phyloP scores from a whole-genome alignment of 1,139 yeast species.

The Saccharomyces hybrid region DNA sequence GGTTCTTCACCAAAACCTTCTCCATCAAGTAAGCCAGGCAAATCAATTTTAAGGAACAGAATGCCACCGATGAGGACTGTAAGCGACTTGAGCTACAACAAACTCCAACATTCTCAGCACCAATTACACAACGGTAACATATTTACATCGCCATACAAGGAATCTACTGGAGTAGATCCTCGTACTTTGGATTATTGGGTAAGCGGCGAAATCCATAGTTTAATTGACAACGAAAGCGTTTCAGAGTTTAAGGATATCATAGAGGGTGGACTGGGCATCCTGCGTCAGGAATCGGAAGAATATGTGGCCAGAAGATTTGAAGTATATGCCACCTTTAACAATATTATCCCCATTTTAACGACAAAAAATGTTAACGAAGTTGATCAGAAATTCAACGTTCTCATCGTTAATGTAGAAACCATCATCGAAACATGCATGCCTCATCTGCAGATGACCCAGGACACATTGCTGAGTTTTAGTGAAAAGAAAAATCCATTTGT shows the following conservation, averaged over 20 bases:
- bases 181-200: constrained; percentile 22
- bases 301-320: constrained; percentile 41
- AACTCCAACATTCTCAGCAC: background rate
- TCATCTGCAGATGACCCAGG: constrained; percentile 16
- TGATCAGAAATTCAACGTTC: constrained; percentile 37
- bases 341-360: constrained; percentile 18
- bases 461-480: constrained; percentile 9
- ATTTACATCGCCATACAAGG: constrained; percentile 1
- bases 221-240: constrained; percentile 14
- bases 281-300: constrained; percentile 6
- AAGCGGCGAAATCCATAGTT: constrained; percentile 26
- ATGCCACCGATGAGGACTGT: constrained; percentile 3
- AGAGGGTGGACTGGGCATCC: constrained; percentile 23
- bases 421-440: constrained; percentile 13
- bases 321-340: constrained; percentile 53
- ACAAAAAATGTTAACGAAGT: constrained; percentile 17
- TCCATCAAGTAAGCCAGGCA: constrained; percentile 18
- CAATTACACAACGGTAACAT: background rate
- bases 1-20: constrained; percentile 23
- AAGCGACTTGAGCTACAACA: constrained; percentile 5
- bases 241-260: constrained; percentile 20
- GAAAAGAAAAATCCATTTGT: constrained; percentile 25
- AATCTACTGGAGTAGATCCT: constrained; percentile 7
- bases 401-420: constrained; percentile 31
- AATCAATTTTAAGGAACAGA: constrained; percentile 22